Evolutionary conservation across 352 stramenopile genomes (phyloP), one percentile per base, ranked within the genome.

Genomic region (Phytophthora quininea): DNA sequence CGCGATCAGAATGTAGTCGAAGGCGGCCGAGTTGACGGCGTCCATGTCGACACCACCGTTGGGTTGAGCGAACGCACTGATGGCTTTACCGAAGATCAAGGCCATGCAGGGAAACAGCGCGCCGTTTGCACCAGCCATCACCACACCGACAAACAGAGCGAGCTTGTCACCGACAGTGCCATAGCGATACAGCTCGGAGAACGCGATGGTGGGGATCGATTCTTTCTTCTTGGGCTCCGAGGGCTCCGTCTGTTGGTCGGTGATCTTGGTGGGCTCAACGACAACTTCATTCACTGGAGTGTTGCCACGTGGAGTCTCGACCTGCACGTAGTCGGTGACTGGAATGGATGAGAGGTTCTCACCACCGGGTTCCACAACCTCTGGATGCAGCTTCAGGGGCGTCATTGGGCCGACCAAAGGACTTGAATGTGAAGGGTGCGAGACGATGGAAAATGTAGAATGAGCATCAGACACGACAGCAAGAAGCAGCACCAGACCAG

Each of bases 41-140:
- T 19, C 29, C 2, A 60, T 27, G 60, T 86, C 69, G 30, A 77
- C 53, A 52, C 73, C 71, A 57, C 60, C 67, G 15, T 68, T 61
- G 12, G 54, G 37, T 2, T 64, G 61, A 14, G 58, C 56, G 30
- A 86, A 86, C 29, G 54, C 64, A 42, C 71, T 63, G 60, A 89
- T 79, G 10, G 75, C 72, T 5, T 79, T 63, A 30, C 77, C 79
- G 51, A 88, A 85, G 24, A 86, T 55, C 27, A 88, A 56, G 30
- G 74, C 77, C 76, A 86, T 86, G 45, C 74, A 84, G 19, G 76
- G 79, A 48, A 85, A 80, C 19, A 80, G 62, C 29, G 68, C 69
- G 24, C 79, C 79, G 53, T 87, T 87, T 12, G 70, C 45, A 11
- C 40, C 62, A 3, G 76, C 67, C 53, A 80, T 64, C 27, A 81